Evolutionary conservation across 2,329 filamentous ascomycete genomes (phyloP).

Genomic region (Ceratocystis alfenasii): DNA sequence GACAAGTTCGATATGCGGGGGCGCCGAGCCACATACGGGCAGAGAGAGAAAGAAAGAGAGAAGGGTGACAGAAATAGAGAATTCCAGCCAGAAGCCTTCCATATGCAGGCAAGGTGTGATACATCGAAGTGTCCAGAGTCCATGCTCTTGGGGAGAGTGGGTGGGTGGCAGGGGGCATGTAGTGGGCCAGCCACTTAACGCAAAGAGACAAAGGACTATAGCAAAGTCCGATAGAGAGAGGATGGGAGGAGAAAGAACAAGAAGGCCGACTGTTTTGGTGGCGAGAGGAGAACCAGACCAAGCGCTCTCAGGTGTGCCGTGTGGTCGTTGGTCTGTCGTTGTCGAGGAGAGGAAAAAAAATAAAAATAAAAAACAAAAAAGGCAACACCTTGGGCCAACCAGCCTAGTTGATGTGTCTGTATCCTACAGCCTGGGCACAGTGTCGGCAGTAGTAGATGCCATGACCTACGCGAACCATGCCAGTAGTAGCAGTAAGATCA

Average conservation of each 20-base stretch:
- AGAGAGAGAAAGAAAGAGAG: not conserved
- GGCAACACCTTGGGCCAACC: not conserved
- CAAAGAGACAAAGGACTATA: not conserved
- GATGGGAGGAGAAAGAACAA: not conserved
- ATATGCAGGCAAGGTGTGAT: not conserved
- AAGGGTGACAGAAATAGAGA: not conserved
- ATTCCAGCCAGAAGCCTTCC: not conserved
- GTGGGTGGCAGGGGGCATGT: not conserved
- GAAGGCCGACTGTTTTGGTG: not conserved
- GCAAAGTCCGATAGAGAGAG: not conserved
- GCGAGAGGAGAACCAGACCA: too few species aligned
- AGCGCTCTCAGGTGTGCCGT: not conserved
- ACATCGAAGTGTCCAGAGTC: not conserved
- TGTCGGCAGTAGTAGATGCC: conserved; percentile 51
- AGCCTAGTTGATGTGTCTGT: conserved; percentile 37
- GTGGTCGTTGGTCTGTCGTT: not conserved
- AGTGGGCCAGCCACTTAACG: conserved; percentile 10
- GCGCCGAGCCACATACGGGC: not conserved
- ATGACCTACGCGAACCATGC: conserved; percentile 53
- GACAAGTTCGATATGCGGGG: not conserved
- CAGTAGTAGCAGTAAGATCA: conserved; percentile 40
- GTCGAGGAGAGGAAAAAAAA: not conserved
- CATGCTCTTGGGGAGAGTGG: not conserved
- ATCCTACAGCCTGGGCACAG: conserved; percentile 52
- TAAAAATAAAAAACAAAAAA: not conserved